phyloP scores from a whole-genome alignment of 306 rosid genomes.

The apple (Malus domestica) region ASM211411v1 NC_041789.1:29241001-29241500 shows the following conservation, averaged over 20 bases:
- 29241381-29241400: too few species aligned
- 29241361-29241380: background rate
- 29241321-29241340: background rate
- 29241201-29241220: background rate
- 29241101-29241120: background rate
- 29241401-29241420: background rate
- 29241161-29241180: background rate
- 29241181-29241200: background rate
- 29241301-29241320: background rate
- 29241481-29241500: background rate
- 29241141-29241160: background rate
- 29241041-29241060: too few species aligned
- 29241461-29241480: background rate
- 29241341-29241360: background rate
- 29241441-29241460: background rate
- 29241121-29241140: background rate
- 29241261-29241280: too few species aligned
- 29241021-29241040: constrained; percentile 52
- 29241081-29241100: too few species aligned
- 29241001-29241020: constrained; percentile 78
- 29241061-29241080: too few species aligned
- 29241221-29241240: too few species aligned
- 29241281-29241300: too few species aligned
- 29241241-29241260: too few species aligned
- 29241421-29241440: background rate